Conservation (phyloP, 305 asterid genomes). For the Fraxinus latifolia region DNA sequence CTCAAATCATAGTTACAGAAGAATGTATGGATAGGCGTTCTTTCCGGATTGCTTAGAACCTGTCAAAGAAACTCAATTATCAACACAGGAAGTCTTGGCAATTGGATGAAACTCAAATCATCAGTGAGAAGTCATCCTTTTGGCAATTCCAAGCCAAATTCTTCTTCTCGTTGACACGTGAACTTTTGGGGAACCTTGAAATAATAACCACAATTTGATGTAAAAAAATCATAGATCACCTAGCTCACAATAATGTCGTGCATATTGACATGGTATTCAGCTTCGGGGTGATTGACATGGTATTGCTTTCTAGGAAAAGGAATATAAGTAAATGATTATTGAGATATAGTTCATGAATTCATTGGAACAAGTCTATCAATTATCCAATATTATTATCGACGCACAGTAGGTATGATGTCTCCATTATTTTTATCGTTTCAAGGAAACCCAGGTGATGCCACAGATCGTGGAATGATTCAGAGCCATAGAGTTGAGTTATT, state of each 20-base stretch:
- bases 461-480: background rate
- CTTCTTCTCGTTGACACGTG: background rate
- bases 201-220: conserved; percentile 4
- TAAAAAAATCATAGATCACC: background rate
- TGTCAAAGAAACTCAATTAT: conserved; percentile 32
- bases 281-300: too few species aligned
- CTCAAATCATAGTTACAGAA: conserved; percentile 85
- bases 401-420: background rate
- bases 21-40: conserved; percentile 88
- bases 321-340: too few species aligned
- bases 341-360: too few species aligned
- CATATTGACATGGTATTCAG: too few species aligned
- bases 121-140: conserved; percentile 3
- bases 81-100: conserved; percentile 3
- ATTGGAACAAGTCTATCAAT: background rate
- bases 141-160: conserved; percentile 5
- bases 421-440: background rate
- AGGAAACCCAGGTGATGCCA: background rate
- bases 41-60: conserved; percentile 94
- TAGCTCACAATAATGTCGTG: background rate
- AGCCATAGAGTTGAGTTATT: background rate
- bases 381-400: background rate
- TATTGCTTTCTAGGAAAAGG: too few species aligned
- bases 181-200: background rate
- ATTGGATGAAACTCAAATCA: conserved; percentile 1